phyloP scores from a whole-genome alignment of 441 rosid species.

The Populus hybrid region DNA sequence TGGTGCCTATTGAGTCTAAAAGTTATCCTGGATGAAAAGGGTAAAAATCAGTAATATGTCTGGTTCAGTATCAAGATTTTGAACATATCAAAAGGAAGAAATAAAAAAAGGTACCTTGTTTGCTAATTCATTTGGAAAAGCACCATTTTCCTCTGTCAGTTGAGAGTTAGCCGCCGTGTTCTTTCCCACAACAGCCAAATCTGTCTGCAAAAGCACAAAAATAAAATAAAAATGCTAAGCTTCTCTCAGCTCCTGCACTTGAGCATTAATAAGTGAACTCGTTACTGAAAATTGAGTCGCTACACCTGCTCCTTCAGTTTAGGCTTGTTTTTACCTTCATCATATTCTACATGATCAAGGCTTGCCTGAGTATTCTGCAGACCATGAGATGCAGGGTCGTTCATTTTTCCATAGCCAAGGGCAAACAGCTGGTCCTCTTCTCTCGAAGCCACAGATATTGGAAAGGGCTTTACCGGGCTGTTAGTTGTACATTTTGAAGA shows the following conservation, averaged over 20 bases:
- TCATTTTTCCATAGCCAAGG: slow-evolving; percentile 35
- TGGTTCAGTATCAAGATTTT: neutral
- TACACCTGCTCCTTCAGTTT: slow-evolving; percentile 54
- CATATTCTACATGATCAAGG: slow-evolving; percentile 34
- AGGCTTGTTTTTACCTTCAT: slow-evolving; percentile 36
- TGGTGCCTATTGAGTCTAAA: neutral
- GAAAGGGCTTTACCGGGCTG: slow-evolving; percentile 50
- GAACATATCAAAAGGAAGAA: neutral
- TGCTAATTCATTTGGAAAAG: slow-evolving; percentile 20
- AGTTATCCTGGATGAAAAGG: neutral
- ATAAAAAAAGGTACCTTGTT: slow-evolving; percentile 34
- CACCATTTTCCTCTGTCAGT: slow-evolving; percentile 25
- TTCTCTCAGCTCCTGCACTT: slow-evolving; percentile 2
- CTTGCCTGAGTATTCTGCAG: slow-evolving; percentile 28
- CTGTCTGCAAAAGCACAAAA: slow-evolving; percentile 1
- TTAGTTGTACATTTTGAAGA: slow-evolving; percentile 56
- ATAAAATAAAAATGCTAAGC: slow-evolving; percentile 4
- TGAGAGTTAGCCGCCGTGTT: slow-evolving; percentile 20
- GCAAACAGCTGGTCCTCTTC: slow-evolving; percentile 45
- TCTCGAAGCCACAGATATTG: slow-evolving; percentile 49
- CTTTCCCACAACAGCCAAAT: too few relatives aligned
- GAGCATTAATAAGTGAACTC: neutral
- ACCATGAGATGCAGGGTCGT: slow-evolving; percentile 40
- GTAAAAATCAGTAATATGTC: neutral
- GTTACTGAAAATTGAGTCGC: slow-evolving; percentile 4